Percentiles rank a stretch among this genome's conserved stretches.
phyloP scores from a whole-genome alignment of 106 monocot species.

The Phalaenopsis equestris region DNA sequence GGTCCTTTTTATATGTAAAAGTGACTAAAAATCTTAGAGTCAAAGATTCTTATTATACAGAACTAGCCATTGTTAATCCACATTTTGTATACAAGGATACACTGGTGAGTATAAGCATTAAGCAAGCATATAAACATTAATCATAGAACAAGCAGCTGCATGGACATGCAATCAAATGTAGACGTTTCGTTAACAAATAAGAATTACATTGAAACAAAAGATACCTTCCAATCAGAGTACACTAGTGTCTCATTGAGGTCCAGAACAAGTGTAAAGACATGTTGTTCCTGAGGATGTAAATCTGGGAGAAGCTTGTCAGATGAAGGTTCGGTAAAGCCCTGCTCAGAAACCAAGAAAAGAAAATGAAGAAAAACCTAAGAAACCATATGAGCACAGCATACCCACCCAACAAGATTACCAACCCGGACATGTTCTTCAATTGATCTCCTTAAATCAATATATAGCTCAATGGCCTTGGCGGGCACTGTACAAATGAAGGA shows the following conservation, averaged over 20 bases:
- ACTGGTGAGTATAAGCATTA: not conserved
- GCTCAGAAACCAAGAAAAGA: conserved; percentile 9
- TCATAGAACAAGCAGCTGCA: not conserved
- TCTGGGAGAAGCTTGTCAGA: conserved; percentile 99
- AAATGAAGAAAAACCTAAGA: conserved; percentile 5
- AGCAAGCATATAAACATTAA: not conserved
- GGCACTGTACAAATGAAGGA: conserved; percentile 57
- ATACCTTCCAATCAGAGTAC: conserved; percentile 96
- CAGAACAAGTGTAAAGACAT: conserved; percentile 91
- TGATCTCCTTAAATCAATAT: conserved; percentile 60
- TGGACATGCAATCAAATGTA: not conserved
- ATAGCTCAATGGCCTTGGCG: conserved; percentile 56
- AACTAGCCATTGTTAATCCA: not conserved
- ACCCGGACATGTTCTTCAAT: conserved; percentile 84
- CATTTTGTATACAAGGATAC: not conserved
- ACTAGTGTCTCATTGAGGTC: conserved; percentile 95
- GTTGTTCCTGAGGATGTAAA: conserved; percentile 89
- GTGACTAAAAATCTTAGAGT: not conserved
- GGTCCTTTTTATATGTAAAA: no score
- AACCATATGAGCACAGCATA: not conserved
- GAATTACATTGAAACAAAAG: not conserved
- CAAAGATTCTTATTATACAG: not conserved
- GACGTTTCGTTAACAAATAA: not conserved
- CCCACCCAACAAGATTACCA: conserved; percentile 1
- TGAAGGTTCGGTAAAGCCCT: conserved; percentile 88